A percentile compares a stretch with the other conserved stretches of the same genome.
Conservation (phyloP, 2,329 filamentous ascomycete species). For the Pseudogymnoascus sp. region DNA sequence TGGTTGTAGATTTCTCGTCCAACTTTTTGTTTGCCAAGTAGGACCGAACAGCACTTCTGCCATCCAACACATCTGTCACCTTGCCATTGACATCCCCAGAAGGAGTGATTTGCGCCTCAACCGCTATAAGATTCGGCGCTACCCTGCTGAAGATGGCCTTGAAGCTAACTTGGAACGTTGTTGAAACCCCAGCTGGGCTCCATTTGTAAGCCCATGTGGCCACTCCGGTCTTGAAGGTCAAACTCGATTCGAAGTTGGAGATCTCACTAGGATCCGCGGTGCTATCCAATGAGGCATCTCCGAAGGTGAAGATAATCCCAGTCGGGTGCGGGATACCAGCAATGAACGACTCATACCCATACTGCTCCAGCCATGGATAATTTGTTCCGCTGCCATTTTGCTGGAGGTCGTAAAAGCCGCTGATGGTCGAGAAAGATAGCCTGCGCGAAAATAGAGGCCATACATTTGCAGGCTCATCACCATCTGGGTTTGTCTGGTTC, state of each 20-base stretch:
- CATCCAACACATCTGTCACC: slow-evolving; percentile 61
- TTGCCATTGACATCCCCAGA: slow-evolving; percentile 46
- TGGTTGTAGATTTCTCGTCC: slow-evolving; percentile 43
- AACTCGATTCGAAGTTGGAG: slow-evolving; percentile 51
- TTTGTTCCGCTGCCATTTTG: slow-evolving; percentile 53
- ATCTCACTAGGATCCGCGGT: slow-evolving; percentile 52
- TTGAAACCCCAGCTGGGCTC: slow-evolving; percentile 44
- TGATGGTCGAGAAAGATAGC: slow-evolving; percentile 60
- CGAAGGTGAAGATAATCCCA: slow-evolving; percentile 50
- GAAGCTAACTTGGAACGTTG: slow-evolving; percentile 53
- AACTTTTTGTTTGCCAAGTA: slow-evolving; percentile 49
- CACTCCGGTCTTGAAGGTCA: slow-evolving; percentile 57
- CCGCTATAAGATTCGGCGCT: slow-evolving; percentile 31
- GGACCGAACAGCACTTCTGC: slow-evolving; percentile 59
- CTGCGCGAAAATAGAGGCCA: slow-evolving; percentile 61
- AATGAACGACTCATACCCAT: slow-evolving; percentile 64
- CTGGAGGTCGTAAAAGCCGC: slow-evolving; percentile 60
- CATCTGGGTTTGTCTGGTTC: slow-evolving; percentile 26
- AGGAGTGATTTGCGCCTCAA: slow-evolving; percentile 53
- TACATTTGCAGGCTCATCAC: slow-evolving; percentile 42
- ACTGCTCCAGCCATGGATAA: slow-evolving; percentile 61
- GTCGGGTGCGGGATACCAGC: slow-evolving; percentile 64
- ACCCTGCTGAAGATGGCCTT: slow-evolving; percentile 44
- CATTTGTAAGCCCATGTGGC: slow-evolving; percentile 61
- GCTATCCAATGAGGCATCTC: slow-evolving; percentile 51